phyloP scores from a whole-genome alignment of 192 early-diverging fungal species.

The Umbelopsis ramanniana region DNA sequence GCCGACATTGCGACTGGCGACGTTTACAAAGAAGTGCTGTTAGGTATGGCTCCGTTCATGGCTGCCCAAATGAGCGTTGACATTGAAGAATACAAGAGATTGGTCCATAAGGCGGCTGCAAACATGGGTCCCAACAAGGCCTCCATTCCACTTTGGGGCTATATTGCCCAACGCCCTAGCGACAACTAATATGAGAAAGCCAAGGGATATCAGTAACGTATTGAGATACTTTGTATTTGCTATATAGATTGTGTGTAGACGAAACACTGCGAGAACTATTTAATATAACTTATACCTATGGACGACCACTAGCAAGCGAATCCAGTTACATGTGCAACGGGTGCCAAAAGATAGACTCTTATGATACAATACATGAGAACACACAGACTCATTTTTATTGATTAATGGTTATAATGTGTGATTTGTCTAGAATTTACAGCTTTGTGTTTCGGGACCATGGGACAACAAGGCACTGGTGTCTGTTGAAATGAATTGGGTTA shows the following conservation, averaged over 20 bases:
- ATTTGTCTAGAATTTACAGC: background rate
- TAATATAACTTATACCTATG: no score
- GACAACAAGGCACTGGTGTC: conserved; percentile 18
- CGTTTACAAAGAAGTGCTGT: background rate
- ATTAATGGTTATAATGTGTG: background rate
- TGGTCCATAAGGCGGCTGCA: background rate
- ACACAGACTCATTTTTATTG: no score
- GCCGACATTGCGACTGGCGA: background rate
- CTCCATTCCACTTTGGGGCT: background rate
- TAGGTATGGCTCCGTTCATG: conserved; percentile 17
- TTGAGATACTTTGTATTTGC: background rate
- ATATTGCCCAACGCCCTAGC: background rate
- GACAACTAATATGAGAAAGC: background rate
- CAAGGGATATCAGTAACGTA: no score
- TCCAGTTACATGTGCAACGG: no score
- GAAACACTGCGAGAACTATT: no score
- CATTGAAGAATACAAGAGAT: background rate
- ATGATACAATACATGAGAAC: background rate
- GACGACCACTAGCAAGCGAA: no score
- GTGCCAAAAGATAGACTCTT: background rate
- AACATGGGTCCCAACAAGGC: background rate
- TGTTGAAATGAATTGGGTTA: background rate
- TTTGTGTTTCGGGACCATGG: conserved; percentile 20
- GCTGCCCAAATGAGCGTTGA: background rate
- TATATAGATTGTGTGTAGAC: background rate